These are phyloP conservation scores for Penicillium sp. DNA, from an alignment of 2,329 filamentous ascomycete species.

Conservation along the genomic window DNA sequence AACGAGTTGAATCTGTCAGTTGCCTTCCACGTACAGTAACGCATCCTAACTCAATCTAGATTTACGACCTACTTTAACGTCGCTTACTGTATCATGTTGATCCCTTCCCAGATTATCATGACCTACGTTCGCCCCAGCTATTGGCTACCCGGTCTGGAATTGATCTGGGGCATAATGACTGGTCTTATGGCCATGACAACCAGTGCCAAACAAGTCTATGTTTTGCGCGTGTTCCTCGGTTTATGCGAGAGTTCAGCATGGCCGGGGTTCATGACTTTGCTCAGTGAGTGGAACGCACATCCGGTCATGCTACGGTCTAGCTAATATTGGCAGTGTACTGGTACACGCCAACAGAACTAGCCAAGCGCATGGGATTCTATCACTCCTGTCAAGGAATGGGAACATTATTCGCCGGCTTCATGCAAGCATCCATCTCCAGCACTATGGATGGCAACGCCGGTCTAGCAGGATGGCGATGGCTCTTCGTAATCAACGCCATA, in stretches of 20 bases:
- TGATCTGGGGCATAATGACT: slow-evolving; percentile 30
- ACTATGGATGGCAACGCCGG: slow-evolving; percentile 30
- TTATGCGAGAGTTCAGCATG: slow-evolving; percentile 29
- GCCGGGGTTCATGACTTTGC: slow-evolving; percentile 31
- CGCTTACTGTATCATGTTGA: slow-evolving; percentile 39
- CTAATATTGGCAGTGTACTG: slow-evolving; percentile 25
- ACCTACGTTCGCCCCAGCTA: slow-evolving; percentile 33
- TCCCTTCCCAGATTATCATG: slow-evolving; percentile 40
- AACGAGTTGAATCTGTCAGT: slow-evolving; percentile 24
- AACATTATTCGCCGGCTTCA: slow-evolving; percentile 30
- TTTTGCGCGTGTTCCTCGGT: slow-evolving; percentile 28
- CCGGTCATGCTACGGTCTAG: neutral
- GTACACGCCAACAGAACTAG: slow-evolving; percentile 38
- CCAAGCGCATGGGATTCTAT: slow-evolving; percentile 34
- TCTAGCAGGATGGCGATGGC: slow-evolving; percentile 36
- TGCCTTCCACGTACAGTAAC: no score
- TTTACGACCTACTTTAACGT: slow-evolving; percentile 42
- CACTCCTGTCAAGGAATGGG: slow-evolving; percentile 29
- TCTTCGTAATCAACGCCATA: slow-evolving; percentile 39
- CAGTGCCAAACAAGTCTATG: slow-evolving; percentile 29
- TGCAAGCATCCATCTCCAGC: slow-evolving; percentile 30
- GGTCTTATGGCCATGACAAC: slow-evolving; percentile 28
- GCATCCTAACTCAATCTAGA: slow-evolving; percentile 12
- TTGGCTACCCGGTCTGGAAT: slow-evolving; percentile 28
- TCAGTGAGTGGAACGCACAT: slow-evolving; percentile 22